Evolutionary conservation across 2,329 filamentous ascomycete species (phyloP), one percentile per base, ranked within the genome.

Genomic region (Curvularia eragrostidis): DNA sequence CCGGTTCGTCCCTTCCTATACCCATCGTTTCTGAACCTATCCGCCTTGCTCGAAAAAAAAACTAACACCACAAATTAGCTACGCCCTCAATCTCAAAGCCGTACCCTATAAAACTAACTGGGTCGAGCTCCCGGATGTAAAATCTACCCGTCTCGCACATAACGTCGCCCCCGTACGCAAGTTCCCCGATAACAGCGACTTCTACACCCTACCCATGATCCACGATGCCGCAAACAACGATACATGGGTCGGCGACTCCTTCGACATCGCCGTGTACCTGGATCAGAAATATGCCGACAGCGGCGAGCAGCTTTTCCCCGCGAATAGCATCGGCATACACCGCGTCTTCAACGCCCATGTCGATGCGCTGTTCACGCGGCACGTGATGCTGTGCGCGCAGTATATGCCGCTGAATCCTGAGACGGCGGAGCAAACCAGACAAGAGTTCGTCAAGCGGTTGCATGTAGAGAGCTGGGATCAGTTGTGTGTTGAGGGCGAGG

Each of bases 251-350:
- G 87, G 87, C 6, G 87, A 89, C 73, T 85, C 86, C 2, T 87
- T 88, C 67, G 87, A 89, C 51, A 89, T 89, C 59, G 87, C 87
- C 3, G 70, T 82, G 23, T 84, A 88, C 64, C 78, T 89, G 1
- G 81, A 88, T 23, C 70, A 78, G 0, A 78, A 71, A 0, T 86
- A 84, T 54, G 83, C 84, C 0, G 60, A 70, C 26, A 67, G 78
- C 0, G 80, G 80, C 1, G 73, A 79, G 0, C 69, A 79, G 42
- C 76, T 88, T 3, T 84, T 87, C 64, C 81, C 81, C 0, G 49
- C 72, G 0, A 69, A 75, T 36, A 70, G 69, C 4, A 69, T 64
- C 3, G 49, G 61, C n/a, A 70, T 79, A 8, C 66, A 69, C 49
- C 65, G 65, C 36, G 74, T 68, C 2, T 87, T 87, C 72, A 88